Base-by-base conservation (phyloP, 176 grass and related monocot genomes). In the Oryza nivara region DNA sequence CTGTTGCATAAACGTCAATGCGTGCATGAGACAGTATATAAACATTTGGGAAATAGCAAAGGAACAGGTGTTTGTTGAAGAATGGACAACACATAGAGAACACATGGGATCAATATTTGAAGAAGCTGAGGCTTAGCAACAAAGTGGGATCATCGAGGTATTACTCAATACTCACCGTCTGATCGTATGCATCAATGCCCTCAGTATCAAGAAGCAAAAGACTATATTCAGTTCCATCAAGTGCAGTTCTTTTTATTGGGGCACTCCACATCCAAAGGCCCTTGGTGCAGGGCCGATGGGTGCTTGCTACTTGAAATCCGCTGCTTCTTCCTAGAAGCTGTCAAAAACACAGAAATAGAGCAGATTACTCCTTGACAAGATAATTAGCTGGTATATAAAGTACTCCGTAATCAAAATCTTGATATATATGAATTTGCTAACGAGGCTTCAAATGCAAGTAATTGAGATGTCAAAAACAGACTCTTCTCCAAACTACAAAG, bases 191-290 rank as follows among this genome's bases (percentile, higher is more conserved):
- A 92, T 96, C 90, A 88, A 92, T 92, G 87, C 93, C 93, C 88
- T 95, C 93, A 41, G 76, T 91, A 32, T 95, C 93, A 67, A 95
- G 89, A 65, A 92, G 73, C 73, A 95, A 47, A 87, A 92, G 88
- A 81, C 81, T 91, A 54, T 95, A 95, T 70, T 95, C 90, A 78
- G 88, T 95, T 73, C 93, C 93, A 63, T 95, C 90, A 84, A 92
- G 90, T 68, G 90, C 86, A 20, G 76, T 92, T 89, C 80, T 78
- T 74, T 88, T 92, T 84, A 95, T 82, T 63, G 93, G 93, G 20
- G 88, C 83, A 86, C 90, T 95, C 90, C 90, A 95, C 88, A 95
- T 95, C 93, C 88, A 95, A 91, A 95, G 88, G 66, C 93, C 93
- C 82, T 95, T 95, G 9, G 93, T 95, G 80, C 93, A 95, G 67